Conservation (phyloP, 805 yeast genomes). For the Wickerhamomyces silvicola region DNA sequence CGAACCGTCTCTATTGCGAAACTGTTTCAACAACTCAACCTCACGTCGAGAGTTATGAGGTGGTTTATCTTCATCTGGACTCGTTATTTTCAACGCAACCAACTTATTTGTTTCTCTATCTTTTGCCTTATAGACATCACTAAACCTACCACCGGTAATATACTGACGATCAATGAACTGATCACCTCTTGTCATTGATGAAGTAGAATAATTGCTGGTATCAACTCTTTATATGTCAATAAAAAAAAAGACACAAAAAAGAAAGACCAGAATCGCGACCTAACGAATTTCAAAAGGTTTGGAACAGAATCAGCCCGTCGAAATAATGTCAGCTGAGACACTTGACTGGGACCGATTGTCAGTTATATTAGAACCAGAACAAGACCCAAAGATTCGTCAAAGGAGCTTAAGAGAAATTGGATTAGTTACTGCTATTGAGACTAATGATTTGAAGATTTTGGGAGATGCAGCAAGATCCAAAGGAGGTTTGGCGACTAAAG, state of each 20-base stretch:
- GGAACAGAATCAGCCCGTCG: no score
- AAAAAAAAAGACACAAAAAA: no score
- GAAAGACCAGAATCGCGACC: no score
- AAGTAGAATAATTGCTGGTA: neutral
- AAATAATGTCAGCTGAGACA: no score
- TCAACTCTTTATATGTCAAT: no score
- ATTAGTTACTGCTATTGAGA: slow-evolving; percentile 30
- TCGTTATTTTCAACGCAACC: slow-evolving; percentile 42
- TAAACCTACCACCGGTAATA: slow-evolving; percentile 38
- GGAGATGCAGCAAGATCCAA: slow-evolving; percentile 35
- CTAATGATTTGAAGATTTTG: slow-evolving; percentile 23
- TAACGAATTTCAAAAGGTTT: no score
- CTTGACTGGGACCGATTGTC: slow-evolving; percentile 45
- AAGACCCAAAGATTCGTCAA: neutral
- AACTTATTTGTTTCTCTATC: slow-evolving; percentile 5
- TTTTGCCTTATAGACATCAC: slow-evolving; percentile 30
- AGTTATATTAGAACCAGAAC: slow-evolving; percentile 31
- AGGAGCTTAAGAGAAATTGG: slow-evolving; percentile 22
- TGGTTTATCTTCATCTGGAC: slow-evolving; percentile 43
- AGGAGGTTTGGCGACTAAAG: slow-evolving; percentile 40
- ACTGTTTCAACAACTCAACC: slow-evolving; percentile 28
- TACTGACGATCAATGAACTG: slow-evolving; percentile 13
- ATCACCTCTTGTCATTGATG: neutral
- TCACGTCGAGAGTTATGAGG: slow-evolving; percentile 51
- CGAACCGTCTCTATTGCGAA: slow-evolving; percentile 11